These are phyloP conservation scores for Avicennia marina DNA, from an alignment of 257 asterid species.

Conservation along the genomic window DNA sequence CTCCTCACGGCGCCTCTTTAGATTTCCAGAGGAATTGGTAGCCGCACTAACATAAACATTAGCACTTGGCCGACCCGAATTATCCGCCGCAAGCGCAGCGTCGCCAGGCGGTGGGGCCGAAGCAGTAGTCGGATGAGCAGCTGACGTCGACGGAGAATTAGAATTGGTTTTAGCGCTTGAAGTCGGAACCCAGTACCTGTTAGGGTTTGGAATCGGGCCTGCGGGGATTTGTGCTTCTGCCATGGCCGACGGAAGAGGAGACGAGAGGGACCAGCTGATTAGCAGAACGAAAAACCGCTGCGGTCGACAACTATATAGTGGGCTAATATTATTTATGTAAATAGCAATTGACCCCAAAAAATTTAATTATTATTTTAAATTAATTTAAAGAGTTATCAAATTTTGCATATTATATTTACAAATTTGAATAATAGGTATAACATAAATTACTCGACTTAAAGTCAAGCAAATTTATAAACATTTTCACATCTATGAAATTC, in stretches of 20 bases:
- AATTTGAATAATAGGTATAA: no score
- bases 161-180: slow-evolving; percentile 18
- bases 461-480: no score
- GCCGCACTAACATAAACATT: slow-evolving; percentile 18
- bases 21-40: slow-evolving; percentile 14
- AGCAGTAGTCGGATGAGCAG: slow-evolving; percentile 14
- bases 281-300: no score
- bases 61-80: slow-evolving; percentile 12
- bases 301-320: no score
- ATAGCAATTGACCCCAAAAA: no score
- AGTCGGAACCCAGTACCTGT: slow-evolving; percentile 6
- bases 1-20: slow-evolving; percentile 72
- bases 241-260: slow-evolving; percentile 27
- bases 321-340: no score
- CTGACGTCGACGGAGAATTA: slow-evolving; percentile 19
- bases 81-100: slow-evolving; percentile 21
- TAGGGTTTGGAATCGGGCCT: slow-evolving; percentile 25
- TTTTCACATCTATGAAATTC: no score
- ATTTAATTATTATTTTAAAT: no score
- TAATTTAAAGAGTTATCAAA: no score
- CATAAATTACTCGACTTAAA: no score
- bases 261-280: no score
- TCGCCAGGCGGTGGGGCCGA: slow-evolving; percentile 8
- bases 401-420: no score
- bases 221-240: slow-evolving; percentile 32